Conservation (phyloP, 805 yeast species). For the Myxozyma vanderwaltii region DNA sequence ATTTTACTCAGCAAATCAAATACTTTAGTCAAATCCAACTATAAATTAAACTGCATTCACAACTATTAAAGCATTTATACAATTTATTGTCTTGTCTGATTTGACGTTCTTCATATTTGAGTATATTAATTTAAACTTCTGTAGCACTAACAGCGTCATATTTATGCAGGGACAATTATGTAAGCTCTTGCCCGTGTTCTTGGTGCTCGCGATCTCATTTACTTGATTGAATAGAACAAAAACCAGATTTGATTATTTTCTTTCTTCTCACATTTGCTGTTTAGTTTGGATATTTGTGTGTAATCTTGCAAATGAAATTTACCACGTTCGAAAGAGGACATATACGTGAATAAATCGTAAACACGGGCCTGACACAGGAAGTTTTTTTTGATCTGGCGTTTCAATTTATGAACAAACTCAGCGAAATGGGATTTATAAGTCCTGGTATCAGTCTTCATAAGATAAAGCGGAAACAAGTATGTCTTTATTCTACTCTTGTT, state of each 20-base stretch:
- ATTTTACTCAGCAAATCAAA: no score
- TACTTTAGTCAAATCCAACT: no score
- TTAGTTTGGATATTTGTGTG: no score
- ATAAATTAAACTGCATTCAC: no score
- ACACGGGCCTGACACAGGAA: no score
- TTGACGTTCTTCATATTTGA: neutral
- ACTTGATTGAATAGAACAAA: no score
- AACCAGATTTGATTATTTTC: no score
- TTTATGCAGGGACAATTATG: neutral
- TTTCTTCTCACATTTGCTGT: no score
- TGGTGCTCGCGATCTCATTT: no score
- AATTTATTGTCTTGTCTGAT: neutral
- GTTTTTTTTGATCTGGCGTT: neutral
- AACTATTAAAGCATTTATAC: no score
- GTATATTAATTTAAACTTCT: neutral
- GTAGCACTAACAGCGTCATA: neutral
- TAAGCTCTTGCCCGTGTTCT: neutral
- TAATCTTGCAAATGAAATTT: neutral
- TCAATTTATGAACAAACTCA: neutral
- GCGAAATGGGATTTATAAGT: conserved; percentile 20
- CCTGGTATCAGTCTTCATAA: conserved; percentile 17
- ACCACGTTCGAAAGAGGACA: no score
- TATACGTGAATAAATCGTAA: no score
- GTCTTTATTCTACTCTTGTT: neutral
- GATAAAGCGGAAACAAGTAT: conserved; percentile 17